Base-by-base conservation (phyloP, 2,329 filamentous ascomycete genomes). In the Mollisiaceae sp. region DNA sequence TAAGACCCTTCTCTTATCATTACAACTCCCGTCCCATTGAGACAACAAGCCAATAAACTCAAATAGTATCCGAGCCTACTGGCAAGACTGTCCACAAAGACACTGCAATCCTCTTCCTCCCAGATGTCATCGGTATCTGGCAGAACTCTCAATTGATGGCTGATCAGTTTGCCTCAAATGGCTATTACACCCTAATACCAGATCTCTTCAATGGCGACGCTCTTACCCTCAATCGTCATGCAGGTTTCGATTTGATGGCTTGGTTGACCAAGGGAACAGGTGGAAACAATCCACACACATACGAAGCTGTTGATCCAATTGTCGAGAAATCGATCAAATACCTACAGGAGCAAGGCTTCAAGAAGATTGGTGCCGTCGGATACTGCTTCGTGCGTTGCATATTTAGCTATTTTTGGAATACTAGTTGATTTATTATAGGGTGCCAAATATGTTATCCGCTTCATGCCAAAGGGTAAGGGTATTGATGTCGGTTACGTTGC, bases 81-180 rank as follows among this genome's bases (percentile, higher is more conserved):
- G 70, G 67, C 38, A 65, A 69, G 9, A 71, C 47, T 0, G 60
- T 73, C 12, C 71, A 76, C 65, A 72, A 75, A 60, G 71, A 75
- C 50, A 70, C 65, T n/a, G 75, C 75, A 1, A 74, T 77, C 56
- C 65, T 77, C 20, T 75, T 68, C 61, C 52, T 76, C 27, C 69
- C 75, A 27, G 75, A 77, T 66, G 73, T 76, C 1, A 72, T 76
- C 43, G 68, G 70, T 47, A 76, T 77, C 60, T 76, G 82, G 82
- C 80, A 85, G 66, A 88, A 90, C 77, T 79, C 81, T 74, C 78
- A 89, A 78, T 80, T 91, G 68, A 85, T 93, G 72, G 91, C 91
- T 66, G 91, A 94, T 80, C 86, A 91, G 73, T 91, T 85, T 76
- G 91, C 91, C 64, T 85, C 86, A 69, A 90, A 90, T 75, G 91